phyloP scores from a whole-genome alignment of 306 rosid species.

The Casuarina equisetifolia region DNA sequence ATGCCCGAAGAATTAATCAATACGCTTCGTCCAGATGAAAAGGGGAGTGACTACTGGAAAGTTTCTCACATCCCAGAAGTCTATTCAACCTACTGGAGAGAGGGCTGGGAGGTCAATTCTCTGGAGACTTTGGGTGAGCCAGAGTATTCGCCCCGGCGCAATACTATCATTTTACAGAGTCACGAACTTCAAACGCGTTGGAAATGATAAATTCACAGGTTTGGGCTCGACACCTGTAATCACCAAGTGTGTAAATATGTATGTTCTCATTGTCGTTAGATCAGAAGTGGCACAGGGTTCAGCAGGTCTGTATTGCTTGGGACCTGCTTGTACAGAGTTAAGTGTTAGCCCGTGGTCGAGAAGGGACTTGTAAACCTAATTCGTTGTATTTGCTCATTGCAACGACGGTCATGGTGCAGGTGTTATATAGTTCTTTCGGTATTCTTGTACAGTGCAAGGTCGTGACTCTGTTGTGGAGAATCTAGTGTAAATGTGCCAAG shows the following conservation, averaged over 20 bases:
- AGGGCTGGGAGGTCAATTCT: conserved; percentile 58
- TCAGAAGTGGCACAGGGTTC: not conserved
- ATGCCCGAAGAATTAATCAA: conserved; percentile 60
- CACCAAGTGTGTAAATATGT: not conserved
- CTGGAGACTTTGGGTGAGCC: not conserved
- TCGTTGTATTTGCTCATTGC: not conserved
- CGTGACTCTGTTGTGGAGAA: too few relatives aligned
- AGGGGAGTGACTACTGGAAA: conserved; percentile 49
- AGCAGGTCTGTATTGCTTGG: too few relatives aligned
- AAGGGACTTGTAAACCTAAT: not conserved
- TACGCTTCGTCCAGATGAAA: conserved; percentile 44
- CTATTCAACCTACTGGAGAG: conserved; percentile 60
- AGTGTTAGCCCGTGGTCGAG: too few relatives aligned
- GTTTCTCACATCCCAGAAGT: conserved; percentile 61
- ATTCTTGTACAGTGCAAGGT: too few relatives aligned
- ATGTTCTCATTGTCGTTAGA: not conserved
- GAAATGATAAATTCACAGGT: not conserved
- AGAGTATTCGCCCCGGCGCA: not conserved
- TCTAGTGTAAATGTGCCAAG: too few relatives aligned
- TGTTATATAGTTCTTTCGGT: not conserved
- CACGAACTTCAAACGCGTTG: not conserved
- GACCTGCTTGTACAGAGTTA: not conserved
- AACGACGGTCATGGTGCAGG: not conserved
- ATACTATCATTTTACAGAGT: not conserved
- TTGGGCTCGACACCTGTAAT: not conserved